Percentiles rank a stretch among this genome's conserved stretches.
These are phyloP conservation scores for Tulasnella sp. DNA, from an alignment of 768 basidiomycete species.

Conservation along the genomic window DNA sequence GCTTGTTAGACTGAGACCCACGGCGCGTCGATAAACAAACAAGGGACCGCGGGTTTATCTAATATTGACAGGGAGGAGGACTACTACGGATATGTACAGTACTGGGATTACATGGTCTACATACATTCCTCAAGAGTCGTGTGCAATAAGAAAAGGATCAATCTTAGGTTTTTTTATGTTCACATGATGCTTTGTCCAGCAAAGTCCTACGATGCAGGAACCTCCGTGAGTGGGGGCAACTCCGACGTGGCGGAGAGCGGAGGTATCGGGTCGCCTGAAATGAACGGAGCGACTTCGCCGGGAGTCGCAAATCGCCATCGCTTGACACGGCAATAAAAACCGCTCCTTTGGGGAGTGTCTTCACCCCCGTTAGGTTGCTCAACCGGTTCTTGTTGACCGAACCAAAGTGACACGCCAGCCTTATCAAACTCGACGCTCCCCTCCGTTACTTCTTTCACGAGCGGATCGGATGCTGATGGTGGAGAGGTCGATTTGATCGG, in stretches of 20 bases:
- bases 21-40: constrained; percentile 2
- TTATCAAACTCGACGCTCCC: background rate
- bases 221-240: background rate
- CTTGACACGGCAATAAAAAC: background rate
- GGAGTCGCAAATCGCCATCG: background rate
- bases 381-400: background rate
- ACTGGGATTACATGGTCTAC: constrained; percentile 9
- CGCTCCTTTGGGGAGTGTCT: background rate
- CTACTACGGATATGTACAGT: background rate
- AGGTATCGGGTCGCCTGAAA: background rate
- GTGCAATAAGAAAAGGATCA: background rate
- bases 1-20: background rate
- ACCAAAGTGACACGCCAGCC: background rate
- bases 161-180: background rate
- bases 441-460: background rate
- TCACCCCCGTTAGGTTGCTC: background rate
- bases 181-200: constrained; percentile 1
- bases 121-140: constrained; percentile 4
- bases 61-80: background rate
- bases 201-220: constrained; percentile 2
- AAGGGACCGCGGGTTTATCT: background rate
- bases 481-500: background rate
- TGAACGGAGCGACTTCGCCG: background rate
- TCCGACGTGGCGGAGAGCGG: background rate
- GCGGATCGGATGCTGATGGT: background rate